Conservation (phyloP, 73 alveolate genomes). For the Paramecium tetraurelia region DNA sequence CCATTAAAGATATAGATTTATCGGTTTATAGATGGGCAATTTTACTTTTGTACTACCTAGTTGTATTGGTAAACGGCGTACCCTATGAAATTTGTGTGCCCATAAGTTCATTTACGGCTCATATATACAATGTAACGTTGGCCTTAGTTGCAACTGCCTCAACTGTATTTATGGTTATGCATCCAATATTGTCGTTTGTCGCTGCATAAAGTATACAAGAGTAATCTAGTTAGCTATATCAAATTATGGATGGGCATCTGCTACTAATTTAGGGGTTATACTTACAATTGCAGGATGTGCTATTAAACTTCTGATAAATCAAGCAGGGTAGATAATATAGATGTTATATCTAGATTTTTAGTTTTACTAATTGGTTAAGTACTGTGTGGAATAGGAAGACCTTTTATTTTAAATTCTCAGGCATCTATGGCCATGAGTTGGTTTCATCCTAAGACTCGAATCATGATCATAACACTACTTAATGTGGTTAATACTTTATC, state of each 20-base stretch:
- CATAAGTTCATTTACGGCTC: background rate
- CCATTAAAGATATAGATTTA: background rate
- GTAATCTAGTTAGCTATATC: background rate
- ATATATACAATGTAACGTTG: background rate
- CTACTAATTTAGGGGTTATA: slow-evolving; percentile 8
- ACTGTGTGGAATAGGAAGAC: slow-evolving; percentile 51
- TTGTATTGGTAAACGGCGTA: background rate
- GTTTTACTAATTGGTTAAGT: background rate
- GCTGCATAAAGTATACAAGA: background rate
- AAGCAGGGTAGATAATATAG: background rate
- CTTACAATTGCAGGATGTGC: slow-evolving; percentile 9
- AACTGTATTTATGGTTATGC: slow-evolving; percentile 2
- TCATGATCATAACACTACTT: background rate
- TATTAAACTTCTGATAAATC: background rate
- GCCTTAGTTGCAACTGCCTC: background rate
- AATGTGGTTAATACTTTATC: background rate
- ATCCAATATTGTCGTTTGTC: background rate
- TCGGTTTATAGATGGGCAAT: background rate
- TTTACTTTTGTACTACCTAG: background rate
- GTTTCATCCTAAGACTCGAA: slow-evolving; percentile 31
- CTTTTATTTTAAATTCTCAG: slow-evolving; percentile 20
- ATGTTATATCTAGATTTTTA: background rate
- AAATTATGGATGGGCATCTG: slow-evolving; percentile 6
- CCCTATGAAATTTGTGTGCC: slow-evolving; percentile 32
- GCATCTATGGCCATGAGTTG: slow-evolving; percentile 39